phyloP scores from a whole-genome alignment of 495 filamentous ascomycete genomes.

The Penicillium odoratum region DNA sequence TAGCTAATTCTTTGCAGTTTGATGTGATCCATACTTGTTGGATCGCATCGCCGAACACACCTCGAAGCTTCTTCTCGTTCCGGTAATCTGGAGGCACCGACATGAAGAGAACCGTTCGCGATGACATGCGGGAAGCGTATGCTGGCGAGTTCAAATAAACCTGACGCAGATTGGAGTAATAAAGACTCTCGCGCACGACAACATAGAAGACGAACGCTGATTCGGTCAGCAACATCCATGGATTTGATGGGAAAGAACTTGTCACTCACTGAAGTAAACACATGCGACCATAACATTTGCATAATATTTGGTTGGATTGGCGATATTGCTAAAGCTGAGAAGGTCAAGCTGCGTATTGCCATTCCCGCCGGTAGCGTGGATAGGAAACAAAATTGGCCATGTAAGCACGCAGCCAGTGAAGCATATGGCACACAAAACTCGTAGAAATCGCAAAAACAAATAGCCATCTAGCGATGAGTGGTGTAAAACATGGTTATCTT shows the following conservation, averaged over 20 bases:
- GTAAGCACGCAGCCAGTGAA: constrained; percentile 74
- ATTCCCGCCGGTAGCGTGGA: constrained; percentile 71
- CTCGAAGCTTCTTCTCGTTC: constrained; percentile 54
- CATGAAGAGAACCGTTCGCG: constrained; percentile 68
- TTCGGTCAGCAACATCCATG: constrained; percentile 9
- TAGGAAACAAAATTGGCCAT: constrained; percentile 79
- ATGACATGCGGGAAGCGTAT: constrained; percentile 65
- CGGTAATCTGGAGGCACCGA: constrained; percentile 62
- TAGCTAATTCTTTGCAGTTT: constrained; percentile 54
- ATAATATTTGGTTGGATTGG: constrained; percentile 52
- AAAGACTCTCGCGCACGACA: constrained; percentile 65
- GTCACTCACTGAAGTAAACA: constrained; percentile 54
- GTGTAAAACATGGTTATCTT: constrained; percentile 61
- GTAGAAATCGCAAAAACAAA: constrained; percentile 77
- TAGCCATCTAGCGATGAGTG: constrained; percentile 76
- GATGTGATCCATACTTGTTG: constrained; percentile 62
- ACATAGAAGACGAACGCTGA: constrained; percentile 65
- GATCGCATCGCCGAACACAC: constrained; percentile 60
- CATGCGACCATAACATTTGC: constrained; percentile 59
- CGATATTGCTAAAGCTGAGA: constrained; percentile 68
- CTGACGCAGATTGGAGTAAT: constrained; percentile 67
- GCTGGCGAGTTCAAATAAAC: constrained; percentile 69
- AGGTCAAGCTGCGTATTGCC: constrained; percentile 59
- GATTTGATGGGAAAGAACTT: too few relatives aligned
- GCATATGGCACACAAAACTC: constrained; percentile 67